These are phyloP conservation scores for Marasmius tenuissimus DNA, from an alignment of 1,284 basidiomycete genomes.

Conservation along the genomic window DNA sequence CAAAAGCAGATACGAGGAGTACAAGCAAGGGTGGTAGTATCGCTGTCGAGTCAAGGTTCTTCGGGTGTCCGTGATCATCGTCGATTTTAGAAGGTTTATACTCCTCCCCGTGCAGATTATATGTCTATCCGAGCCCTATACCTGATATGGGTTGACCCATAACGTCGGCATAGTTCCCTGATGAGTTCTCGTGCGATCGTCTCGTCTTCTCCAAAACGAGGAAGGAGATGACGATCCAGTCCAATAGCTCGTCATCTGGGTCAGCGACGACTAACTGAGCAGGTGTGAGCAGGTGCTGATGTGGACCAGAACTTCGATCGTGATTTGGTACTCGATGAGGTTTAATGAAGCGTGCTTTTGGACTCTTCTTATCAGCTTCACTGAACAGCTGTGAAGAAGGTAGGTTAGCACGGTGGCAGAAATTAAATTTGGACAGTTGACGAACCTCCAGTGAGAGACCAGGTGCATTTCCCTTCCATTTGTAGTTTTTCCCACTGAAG, in stretches of 20 bases:
- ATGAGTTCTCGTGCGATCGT: conserved; percentile 23
- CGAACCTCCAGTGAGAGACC: conserved; percentile 36
- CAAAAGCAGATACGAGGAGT: not conserved
- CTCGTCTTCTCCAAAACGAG: conserved; percentile 36
- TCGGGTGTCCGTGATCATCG: not conserved
- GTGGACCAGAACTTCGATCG: conserved; percentile 4
- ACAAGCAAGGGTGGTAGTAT: not conserved
- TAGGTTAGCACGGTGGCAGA: not conserved
- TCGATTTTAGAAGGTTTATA: not conserved
- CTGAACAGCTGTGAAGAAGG: conserved; percentile 31
- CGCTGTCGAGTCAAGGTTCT: not conserved
- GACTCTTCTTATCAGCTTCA: conserved; percentile 29
- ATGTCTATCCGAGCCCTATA: not conserved
- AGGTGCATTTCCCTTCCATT: conserved; percentile 40
- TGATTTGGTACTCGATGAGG: conserved; percentile 22
- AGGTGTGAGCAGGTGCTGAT: conserved; percentile 18
- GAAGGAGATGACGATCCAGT: conserved; percentile 39
- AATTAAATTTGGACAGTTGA: not conserved
- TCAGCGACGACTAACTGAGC: conserved; percentile 32
- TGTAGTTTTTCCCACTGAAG: conserved; percentile 32
- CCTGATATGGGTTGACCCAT: conserved; percentile 2
- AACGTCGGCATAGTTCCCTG: conserved; percentile 14
- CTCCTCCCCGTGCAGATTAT: not conserved
- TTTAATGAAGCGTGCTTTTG: conserved; percentile 37
- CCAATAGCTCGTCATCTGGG: conserved; percentile 34